phyloP scores from a whole-genome alignment of 352 stramenopile genomes.

The Phytophthora pinifolia region DNA sequence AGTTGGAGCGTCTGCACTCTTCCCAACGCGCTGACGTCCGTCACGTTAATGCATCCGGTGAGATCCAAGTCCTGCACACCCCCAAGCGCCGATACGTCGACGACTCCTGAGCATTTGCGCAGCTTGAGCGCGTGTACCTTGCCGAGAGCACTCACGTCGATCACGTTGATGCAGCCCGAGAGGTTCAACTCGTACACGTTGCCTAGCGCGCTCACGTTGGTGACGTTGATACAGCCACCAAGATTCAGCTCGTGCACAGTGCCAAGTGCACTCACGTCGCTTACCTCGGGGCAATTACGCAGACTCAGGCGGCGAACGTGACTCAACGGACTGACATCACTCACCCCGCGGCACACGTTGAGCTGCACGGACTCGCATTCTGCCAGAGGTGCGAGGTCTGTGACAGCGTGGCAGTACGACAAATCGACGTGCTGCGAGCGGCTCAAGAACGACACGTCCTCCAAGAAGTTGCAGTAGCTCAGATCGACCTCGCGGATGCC shows the following conservation, averaged over 20 bases:
- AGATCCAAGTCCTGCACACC: constrained; percentile 55
- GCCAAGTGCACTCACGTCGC: constrained; percentile 44
- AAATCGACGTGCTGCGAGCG: constrained; percentile 48
- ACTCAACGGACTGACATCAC: constrained; percentile 44
- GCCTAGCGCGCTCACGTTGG: constrained; percentile 42
- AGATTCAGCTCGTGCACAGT: constrained; percentile 61
- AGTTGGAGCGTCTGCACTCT: constrained; percentile 55
- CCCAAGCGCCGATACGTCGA: constrained; percentile 40
- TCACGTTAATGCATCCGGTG: constrained; percentile 55
- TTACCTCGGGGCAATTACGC: constrained; percentile 57
- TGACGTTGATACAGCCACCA: constrained; percentile 46
- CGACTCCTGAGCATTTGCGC: constrained; percentile 44
- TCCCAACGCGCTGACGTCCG: constrained; percentile 48
- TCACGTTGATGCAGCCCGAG: constrained; percentile 61
- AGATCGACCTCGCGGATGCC: constrained; percentile 55
- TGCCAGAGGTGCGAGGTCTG: constrained; percentile 44
- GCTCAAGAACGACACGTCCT: constrained; percentile 46
- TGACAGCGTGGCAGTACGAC: constrained; percentile 67
- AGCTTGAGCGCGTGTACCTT: constrained; percentile 51
- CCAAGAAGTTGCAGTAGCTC: constrained; percentile 67
- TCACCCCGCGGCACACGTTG: constrained; percentile 59
- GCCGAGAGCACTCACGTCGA: constrained; percentile 49
- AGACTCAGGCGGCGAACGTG: constrained; percentile 49
- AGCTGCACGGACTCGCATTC: constrained; percentile 53
- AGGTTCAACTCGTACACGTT: constrained; percentile 49